Conservation (phyloP, 116 monocot species). For the Thalassia testudinum region DNA sequence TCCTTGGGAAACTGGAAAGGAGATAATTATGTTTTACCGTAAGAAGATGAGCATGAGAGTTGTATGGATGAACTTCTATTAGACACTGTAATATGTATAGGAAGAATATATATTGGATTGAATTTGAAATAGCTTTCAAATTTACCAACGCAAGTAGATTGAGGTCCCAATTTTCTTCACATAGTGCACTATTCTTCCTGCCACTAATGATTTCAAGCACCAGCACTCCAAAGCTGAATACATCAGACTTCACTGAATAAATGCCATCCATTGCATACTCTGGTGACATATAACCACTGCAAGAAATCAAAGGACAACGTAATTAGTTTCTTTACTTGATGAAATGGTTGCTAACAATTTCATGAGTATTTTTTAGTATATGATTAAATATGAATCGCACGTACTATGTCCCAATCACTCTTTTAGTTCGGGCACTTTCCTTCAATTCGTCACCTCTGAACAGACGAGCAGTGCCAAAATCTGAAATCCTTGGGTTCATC, state of each 20-base stretch:
- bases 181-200: neutral
- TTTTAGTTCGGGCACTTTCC: neutral
- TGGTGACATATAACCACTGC: constrained; percentile 1
- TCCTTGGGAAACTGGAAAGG: too few relatives aligned
- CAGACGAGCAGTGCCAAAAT: constrained; percentile 6
- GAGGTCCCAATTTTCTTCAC: neutral
- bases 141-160: neutral
- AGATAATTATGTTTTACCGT: too few relatives aligned
- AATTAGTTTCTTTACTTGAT: too few relatives aligned
- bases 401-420: constrained; percentile 6
- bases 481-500: constrained; percentile 7
- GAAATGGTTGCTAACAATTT: neutral
- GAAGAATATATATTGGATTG: neutral
- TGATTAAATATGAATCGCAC: neutral
- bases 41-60: too few relatives aligned
- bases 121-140: too few relatives aligned
- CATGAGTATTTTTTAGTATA: too few relatives aligned
- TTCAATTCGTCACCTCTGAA: neutral
- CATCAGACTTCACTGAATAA: neutral
- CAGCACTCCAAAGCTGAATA: constrained; percentile 7
- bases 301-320: neutral
- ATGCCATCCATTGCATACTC: neutral
- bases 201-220: constrained; percentile 4
- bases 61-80: too few relatives aligned
- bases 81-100: neutral